Base-by-base conservation (phyloP, 257 asterid species). In the Coffea eugenioides region DNA sequence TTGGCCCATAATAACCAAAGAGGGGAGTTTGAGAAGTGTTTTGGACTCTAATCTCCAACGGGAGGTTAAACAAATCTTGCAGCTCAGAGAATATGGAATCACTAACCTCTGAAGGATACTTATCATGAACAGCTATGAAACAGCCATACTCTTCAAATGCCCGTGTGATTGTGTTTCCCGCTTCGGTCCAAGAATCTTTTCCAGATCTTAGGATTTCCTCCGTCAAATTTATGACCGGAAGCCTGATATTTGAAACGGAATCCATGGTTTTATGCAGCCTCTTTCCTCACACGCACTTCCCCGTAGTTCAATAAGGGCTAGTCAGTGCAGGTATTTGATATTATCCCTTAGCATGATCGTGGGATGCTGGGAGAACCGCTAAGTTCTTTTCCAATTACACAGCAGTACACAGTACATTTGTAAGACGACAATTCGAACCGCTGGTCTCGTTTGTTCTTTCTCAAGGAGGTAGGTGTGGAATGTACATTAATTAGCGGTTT, bases 1-100 rank as follows among this genome's bases (percentile, higher is more conserved):
- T 36, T 67, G 85, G 86, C 43, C 93, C 93, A 71, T 78, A 75
- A 74, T 91, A 90, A 46, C 77, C 64, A 39, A 10, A 71, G 49
- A 41, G 31, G 9, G 77, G 82, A n/a, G n/a, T 39, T 16, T 71
- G 67, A 4, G 54, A 45, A 71, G 34, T 51, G 16, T 59, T 43
- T 62, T 27, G 48, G 8, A 20, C 56, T 74, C 71, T 79, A 39
- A 57, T 65, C 62, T 79, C 78, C 1, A 49, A 34, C 2, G 82
- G 78, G 9, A 79, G 82, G 31, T 39, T 23, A 62, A 71, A 79
- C 78, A 79, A 45, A 23, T 71, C 77, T 71, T 14, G 34, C 34
- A 71, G 21, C 48, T 3, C 65, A 6, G 5, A 5, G 12, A 74
- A 43, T 20, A 79, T 49, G 21, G 48, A 48, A 45, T 43, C 59